Evolutionary conservation across 129 eudicot genomes (phyloP).

Genomic region (Saussurea involucrata): DNA sequence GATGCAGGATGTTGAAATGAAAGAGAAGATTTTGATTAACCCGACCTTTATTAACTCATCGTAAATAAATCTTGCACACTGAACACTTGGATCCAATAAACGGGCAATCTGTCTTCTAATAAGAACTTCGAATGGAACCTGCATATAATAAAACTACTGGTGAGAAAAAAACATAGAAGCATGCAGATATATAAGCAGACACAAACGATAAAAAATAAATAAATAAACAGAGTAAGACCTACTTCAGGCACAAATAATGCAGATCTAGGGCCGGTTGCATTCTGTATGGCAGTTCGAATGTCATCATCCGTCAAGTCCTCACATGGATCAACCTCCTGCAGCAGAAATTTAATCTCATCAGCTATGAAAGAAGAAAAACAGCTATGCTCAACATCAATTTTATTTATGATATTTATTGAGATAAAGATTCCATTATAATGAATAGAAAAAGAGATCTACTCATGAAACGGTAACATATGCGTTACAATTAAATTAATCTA

Average conservation of each 20-base stretch:
- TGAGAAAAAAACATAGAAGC: background rate
- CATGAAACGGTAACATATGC: background rate
- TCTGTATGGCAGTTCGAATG: conserved; percentile 92
- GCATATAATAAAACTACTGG: conserved; percentile 8
- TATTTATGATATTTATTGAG: background rate
- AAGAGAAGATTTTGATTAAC: background rate
- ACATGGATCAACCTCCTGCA: conserved; percentile 98
- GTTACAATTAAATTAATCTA: background rate
- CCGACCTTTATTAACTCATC: conserved; percentile 93
- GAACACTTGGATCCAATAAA: conserved; percentile 94
- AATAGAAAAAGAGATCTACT: background rate
- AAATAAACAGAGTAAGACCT: conserved; percentile 41
- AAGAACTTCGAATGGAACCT: conserved; percentile 98
- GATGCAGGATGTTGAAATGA: background rate
- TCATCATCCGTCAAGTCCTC: conserved; percentile 97
- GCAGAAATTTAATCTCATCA: conserved; percentile 9
- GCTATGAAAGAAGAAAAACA: too few species aligned
- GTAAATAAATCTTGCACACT: conserved; percentile 92
- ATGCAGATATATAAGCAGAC: background rate
- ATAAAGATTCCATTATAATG: background rate
- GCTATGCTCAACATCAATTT: too few species aligned
- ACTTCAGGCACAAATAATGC: conserved; percentile 97
- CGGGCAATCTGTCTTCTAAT: conserved; percentile 90
- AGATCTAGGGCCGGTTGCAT: conserved; percentile 95
- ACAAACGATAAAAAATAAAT: conserved; percentile 2